Evolutionary conservation across 2,329 filamentous ascomycete genomes (phyloP).

Genomic region (Neonectria sp.): DNA sequence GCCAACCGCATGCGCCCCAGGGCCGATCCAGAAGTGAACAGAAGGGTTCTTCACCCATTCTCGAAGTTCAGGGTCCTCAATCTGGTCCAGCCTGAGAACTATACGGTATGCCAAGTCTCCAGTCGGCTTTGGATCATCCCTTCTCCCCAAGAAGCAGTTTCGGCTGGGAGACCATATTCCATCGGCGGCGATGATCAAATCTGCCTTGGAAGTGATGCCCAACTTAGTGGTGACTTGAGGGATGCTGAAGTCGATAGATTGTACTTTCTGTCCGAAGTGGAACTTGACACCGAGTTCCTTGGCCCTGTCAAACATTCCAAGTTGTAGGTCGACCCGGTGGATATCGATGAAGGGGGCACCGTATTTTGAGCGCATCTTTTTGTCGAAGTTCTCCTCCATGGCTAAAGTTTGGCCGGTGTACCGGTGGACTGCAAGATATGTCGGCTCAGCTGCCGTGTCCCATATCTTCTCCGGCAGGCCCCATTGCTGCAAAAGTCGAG

Average conservation of each 20-base stretch:
- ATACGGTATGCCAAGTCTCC: constrained; percentile 78
- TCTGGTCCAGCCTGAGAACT: constrained; percentile 66
- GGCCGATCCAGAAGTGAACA: constrained; percentile 76
- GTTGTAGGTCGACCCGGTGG: constrained; percentile 75
- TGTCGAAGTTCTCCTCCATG: constrained; percentile 65
- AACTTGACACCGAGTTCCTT: constrained; percentile 67
- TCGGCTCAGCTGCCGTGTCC: constrained; percentile 58
- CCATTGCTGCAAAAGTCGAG: constrained; percentile 66
- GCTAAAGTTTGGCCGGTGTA: constrained; percentile 67
- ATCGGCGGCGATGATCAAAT: constrained; percentile 71
- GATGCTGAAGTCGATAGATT: constrained; percentile 62
- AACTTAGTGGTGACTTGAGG: constrained; percentile 57
- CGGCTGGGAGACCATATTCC: constrained; percentile 75
- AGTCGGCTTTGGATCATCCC: constrained; percentile 68
- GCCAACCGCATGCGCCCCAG: constrained; percentile 72
- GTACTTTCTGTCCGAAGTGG: constrained; percentile 63
- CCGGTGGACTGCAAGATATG: constrained; percentile 64
- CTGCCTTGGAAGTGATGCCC: constrained; percentile 51
- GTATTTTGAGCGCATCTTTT: constrained; percentile 68
- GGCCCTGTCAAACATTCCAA: constrained; percentile 66
- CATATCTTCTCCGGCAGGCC: constrained; percentile 62
- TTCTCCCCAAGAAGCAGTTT: constrained; percentile 60
- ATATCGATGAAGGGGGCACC: constrained; percentile 70
- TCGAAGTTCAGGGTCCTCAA: constrained; percentile 65
- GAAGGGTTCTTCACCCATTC: constrained; percentile 67